Evolutionary conservation across 768 basidiomycete species (phyloP).

Genomic region (Psilocybe azurescens): DNA sequence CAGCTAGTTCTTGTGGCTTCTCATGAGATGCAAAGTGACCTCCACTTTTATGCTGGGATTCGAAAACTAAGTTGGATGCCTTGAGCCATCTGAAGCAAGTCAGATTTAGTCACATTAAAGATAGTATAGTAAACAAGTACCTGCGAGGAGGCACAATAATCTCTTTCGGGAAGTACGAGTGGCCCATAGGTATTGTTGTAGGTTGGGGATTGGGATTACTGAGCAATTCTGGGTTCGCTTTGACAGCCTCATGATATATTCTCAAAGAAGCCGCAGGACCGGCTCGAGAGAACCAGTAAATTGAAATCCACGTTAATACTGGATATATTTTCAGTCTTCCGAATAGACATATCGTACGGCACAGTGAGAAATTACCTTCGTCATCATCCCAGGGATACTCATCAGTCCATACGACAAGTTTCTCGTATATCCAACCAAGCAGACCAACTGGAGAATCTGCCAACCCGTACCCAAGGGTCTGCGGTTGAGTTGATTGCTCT

Average conservation of each 20-base stretch:
- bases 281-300: slow-evolving; percentile 62
- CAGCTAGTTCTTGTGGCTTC: slow-evolving; percentile 47
- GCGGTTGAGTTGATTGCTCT: slow-evolving; percentile 51
- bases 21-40: slow-evolving; percentile 66
- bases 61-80: slow-evolving; percentile 38
- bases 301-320: slow-evolving; percentile 63
- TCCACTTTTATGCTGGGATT: slow-evolving; percentile 49
- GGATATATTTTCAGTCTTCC: neutral
- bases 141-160: slow-evolving; percentile 36
- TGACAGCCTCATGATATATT: slow-evolving; percentile 59
- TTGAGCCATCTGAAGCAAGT: neutral
- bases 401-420: slow-evolving; percentile 53
- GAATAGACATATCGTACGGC: neutral
- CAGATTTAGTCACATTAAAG: neutral
- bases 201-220: neutral
- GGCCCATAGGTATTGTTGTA: slow-evolving; percentile 48
- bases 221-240: slow-evolving; percentile 15
- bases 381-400: slow-evolving; percentile 64
- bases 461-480: slow-evolving; percentile 58
- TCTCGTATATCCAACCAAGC: slow-evolving; percentile 60
- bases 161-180: slow-evolving; percentile 59
- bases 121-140: neutral
- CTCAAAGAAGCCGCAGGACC: slow-evolving; percentile 64
- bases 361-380: slow-evolving; percentile 40
- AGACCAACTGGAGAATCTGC: slow-evolving; percentile 64